Conservation (phyloP, 1,139 yeast genomes). For the Taiozyma onychis region DNA sequence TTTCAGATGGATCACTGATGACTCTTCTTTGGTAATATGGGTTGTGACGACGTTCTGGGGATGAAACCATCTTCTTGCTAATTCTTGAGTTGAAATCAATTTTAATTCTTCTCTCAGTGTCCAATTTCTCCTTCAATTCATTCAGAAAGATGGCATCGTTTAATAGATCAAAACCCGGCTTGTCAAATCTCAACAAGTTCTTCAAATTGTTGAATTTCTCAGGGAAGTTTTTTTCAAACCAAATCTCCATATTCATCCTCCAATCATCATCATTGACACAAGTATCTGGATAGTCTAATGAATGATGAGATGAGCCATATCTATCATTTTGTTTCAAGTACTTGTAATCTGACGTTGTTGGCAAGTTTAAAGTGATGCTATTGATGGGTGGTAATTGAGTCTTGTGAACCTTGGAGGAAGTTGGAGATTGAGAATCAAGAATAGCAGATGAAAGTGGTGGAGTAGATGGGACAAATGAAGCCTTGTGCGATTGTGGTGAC, state of each 20-base stretch:
- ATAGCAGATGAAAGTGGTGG: constrained; percentile 10
- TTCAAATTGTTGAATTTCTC: constrained; percentile 26
- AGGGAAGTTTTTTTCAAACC: constrained; percentile 27
- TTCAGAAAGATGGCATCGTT: constrained; percentile 23
- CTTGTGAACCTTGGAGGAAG: constrained; percentile 1
- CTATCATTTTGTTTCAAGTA: constrained; percentile 18
- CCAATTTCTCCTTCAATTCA: constrained; percentile 22
- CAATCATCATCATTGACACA: constrained; percentile 25
- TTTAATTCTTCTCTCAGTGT: constrained; percentile 8
- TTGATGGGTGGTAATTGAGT: constrained; percentile 7
- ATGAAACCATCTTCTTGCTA: constrained; percentile 25
- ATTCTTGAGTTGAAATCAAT: constrained; percentile 27
- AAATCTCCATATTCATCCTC: constrained; percentile 25
- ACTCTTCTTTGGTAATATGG: neutral
- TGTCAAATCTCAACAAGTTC: constrained; percentile 22
- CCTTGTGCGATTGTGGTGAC: constrained; percentile 7
- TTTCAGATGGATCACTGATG: neutral
- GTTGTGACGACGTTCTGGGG: constrained; percentile 1
- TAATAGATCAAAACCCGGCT: constrained; percentile 24
- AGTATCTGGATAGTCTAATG: constrained; percentile 23
- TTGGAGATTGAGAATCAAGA: constrained; percentile 1
- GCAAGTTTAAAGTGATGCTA: constrained; percentile 5
- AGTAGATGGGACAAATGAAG: constrained; percentile 7
- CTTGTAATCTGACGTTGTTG: constrained; percentile 6
- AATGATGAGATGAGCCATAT: constrained; percentile 14